Evolutionary conservation across 2,329 filamentous ascomycete species (phyloP), one percentile per base, ranked within the genome.

Genomic region (Trichoderma afroharzianum): DNA sequence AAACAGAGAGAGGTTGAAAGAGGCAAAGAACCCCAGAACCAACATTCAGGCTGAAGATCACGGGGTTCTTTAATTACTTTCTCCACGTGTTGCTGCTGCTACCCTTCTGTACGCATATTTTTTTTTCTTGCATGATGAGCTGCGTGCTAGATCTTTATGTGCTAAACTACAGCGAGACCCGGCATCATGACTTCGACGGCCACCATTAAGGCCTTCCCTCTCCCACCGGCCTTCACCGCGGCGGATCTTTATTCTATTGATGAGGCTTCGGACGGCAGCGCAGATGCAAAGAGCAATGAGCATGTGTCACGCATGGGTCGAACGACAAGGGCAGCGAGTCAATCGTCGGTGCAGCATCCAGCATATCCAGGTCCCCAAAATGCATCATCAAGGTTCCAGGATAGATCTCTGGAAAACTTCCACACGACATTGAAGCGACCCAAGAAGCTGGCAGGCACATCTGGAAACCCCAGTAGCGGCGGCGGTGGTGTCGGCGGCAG

Each of bases 401-500:
- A 73, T 26, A 75, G 68, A 71, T 71, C 73, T 6, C 67, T 57
- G 15, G 78, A 79, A 43, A 76, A 72, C 14, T 66, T 75, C 12
- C 78, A 76, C 2, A 57, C 68, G 9, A 71, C 74, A 26, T 76
- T 82, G 39, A 83, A 82, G 74, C 76, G 81, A 5, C 81, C 82
- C 12, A 78, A 79, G 68, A 81, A 80, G 72, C 78, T 83, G 4
- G 81, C 81, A 2, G 71, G 73, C 43, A 59, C 70, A 32, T 30
- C 71, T 33, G 63, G 39, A 39, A 67, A 59, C n/a, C 24, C 28
- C 12, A 24, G 26, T 15, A 4, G 33, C n/a, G n/a, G 55, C 36
- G 53, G 30, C 28, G 26, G 33, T 26, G 32, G 57, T 39, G 24
- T 26, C 39, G 58, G 55, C 33, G 11, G 53, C 55, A 36, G 39